These are phyloP conservation scores for Mycena galericulata DNA, from an alignment of 768 basidiomycete species.

Conservation along the genomic window DNA sequence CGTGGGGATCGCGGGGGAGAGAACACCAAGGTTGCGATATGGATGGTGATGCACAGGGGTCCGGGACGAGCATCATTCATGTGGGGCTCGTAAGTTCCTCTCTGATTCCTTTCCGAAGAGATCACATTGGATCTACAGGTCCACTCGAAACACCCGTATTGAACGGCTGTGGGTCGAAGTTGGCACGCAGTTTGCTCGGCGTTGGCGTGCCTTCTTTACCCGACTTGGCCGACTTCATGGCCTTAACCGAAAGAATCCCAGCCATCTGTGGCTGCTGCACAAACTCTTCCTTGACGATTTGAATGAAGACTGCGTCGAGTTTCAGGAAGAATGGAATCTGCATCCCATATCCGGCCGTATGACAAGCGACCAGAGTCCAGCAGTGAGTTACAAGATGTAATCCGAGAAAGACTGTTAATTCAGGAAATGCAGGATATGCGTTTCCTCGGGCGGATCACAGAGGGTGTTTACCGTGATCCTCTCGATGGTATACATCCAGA, in stretches of 20 bases:
- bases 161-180: conserved; percentile 16
- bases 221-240: background rate
- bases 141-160: conserved; percentile 10
- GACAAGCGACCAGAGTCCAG: conserved; percentile 17
- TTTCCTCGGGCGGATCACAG: background rate
- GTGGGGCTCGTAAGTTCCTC: too few relatives aligned
- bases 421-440: background rate
- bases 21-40: conserved; percentile 43
- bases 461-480: conserved; percentile 1
- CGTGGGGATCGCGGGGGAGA: conserved; percentile 39
- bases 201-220: too few relatives aligned
- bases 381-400: background rate
- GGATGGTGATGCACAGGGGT: too few relatives aligned
- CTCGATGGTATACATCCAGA: too few relatives aligned
- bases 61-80: too few relatives aligned
- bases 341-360: conserved; percentile 48
- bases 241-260: background rate
- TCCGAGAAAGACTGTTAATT: background rate
- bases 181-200: too few relatives aligned
- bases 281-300: conserved; percentile 45
- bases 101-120: too few relatives aligned
- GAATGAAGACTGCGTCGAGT: conserved; percentile 42
- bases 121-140: background rate
- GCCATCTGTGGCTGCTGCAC: conserved; percentile 7
- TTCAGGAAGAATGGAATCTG: conserved; percentile 48